Conservation (phyloP, 495 filamentous ascomycete genomes). For the Penicillium simplicissimum region DNA sequence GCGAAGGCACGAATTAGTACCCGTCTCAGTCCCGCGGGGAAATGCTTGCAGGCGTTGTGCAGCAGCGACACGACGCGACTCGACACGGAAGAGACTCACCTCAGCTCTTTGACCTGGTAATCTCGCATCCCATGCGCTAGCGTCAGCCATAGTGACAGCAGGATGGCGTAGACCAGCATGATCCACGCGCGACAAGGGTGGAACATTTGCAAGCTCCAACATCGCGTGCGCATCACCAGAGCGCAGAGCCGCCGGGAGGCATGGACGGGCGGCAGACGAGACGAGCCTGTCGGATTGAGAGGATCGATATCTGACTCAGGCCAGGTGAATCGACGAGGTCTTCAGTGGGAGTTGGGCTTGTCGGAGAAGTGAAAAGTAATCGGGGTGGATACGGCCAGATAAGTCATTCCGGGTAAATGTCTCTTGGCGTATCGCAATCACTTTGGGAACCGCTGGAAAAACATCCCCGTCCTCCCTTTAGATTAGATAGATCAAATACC, state of each 20-base stretch:
- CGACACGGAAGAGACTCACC: slow-evolving; percentile 26
- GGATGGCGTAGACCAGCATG: slow-evolving; percentile 41
- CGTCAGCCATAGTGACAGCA: slow-evolving; percentile 44
- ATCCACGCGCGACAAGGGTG: slow-evolving; percentile 38
- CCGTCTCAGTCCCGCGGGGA: neutral
- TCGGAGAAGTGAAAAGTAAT: slow-evolving; percentile 13
- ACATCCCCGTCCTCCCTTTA: too few relatives aligned
- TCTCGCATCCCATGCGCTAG: slow-evolving; percentile 44
- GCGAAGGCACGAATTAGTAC: slow-evolving; percentile 10
- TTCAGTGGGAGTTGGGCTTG: slow-evolving; percentile 10
- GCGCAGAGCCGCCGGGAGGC: slow-evolving; percentile 26
- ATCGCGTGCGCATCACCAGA: slow-evolving; percentile 49
- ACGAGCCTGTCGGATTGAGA: neutral
- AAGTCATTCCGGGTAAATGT: slow-evolving; percentile 24
- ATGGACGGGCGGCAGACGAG: slow-evolving; percentile 28
- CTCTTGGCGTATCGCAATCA: slow-evolving; percentile 13
- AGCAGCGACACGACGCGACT: neutral
- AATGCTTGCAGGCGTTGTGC: neutral
- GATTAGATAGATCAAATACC: too few relatives aligned
- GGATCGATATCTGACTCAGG: neutral
- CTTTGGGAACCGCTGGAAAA: too few relatives aligned
- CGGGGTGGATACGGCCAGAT: slow-evolving; percentile 30
- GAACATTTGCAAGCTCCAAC: slow-evolving; percentile 44
- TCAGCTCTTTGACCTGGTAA: slow-evolving; percentile 42
- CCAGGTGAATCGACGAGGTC: neutral